phyloP scores from a whole-genome alignment of 331 rosid species.

The Stylosanthes scabra region DNA sequence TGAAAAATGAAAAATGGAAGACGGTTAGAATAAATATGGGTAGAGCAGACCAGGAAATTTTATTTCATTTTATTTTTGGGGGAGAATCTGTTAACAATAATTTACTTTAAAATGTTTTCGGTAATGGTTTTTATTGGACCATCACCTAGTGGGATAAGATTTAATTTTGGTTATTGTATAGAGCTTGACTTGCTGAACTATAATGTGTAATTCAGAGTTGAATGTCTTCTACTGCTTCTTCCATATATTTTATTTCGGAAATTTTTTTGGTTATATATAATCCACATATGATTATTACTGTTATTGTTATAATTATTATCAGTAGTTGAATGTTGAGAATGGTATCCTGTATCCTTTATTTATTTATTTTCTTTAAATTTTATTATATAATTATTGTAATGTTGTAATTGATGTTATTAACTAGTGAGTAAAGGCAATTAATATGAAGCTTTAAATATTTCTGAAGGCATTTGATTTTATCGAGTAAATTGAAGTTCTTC shows the following conservation, averaged over 20 bases:
- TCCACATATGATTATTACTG: no score
- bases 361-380: background rate
- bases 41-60: background rate
- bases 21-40: background rate
- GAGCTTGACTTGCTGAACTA: slow-evolving; percentile 9
- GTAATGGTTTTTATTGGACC: slow-evolving; percentile 3
- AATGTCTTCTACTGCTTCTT: slow-evolving; percentile 9
- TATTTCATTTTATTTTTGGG: background rate
- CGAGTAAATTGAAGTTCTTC: slow-evolving; percentile 22
- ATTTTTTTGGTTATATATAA: slow-evolving; percentile 20
- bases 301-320: background rate
- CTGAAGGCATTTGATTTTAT: slow-evolving; percentile 12
- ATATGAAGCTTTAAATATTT: background rate
- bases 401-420: slow-evolving; percentile 1
- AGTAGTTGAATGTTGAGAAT: slow-evolving; percentile 1
- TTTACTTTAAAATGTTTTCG: background rate
- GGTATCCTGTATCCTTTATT: background rate
- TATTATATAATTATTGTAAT: background rate
- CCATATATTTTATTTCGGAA: background rate
- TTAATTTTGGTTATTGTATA: background rate
- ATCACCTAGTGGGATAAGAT: background rate
- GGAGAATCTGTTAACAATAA: slow-evolving; percentile 7
- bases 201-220: slow-evolving; percentile 1
- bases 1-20: background rate
- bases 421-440: slow-evolving; percentile 6